These are phyloP conservation scores for Alternaria sp. DNA, from an alignment of 2,329 filamentous ascomycete species.

Conservation along the genomic window DNA sequence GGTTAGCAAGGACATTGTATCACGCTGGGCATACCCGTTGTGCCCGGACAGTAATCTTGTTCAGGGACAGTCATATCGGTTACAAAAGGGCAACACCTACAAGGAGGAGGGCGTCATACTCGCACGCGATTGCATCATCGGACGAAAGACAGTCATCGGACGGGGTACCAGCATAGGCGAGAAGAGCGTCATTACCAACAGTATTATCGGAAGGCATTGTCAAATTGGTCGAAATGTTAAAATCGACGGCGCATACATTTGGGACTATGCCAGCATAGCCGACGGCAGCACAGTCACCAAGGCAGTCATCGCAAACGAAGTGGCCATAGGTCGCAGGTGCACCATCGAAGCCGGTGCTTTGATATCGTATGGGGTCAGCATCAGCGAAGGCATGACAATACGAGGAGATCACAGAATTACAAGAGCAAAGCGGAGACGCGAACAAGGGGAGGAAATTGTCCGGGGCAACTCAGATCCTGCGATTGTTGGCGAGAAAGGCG, in stretches of 20 bases:
- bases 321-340: conserved; percentile 74
- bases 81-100: conserved; percentile 75
- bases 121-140: conserved; percentile 74
- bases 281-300: conserved; percentile 76
- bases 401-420: conserved; percentile 57
- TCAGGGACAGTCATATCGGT: conserved; percentile 77
- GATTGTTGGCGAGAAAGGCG: conserved; percentile 66
- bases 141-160: conserved; percentile 77
- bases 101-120: conserved; percentile 81
- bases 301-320: conserved; percentile 80
- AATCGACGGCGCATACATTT: conserved; percentile 83
- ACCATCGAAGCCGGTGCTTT: conserved; percentile 76
- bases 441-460: conserved; percentile 52
- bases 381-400: conserved; percentile 68
- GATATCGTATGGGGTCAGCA: conserved; percentile 78
- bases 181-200: conserved; percentile 74
- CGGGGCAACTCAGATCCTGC: conserved; percentile 56
- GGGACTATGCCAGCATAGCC: conserved; percentile 82
- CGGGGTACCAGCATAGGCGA: conserved; percentile 78
- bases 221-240: conserved; percentile 85
- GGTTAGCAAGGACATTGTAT: conserved; percentile 85
- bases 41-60: conserved; percentile 89
- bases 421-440: conserved; percentile 56
- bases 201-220: conserved; percentile 84
- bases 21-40: conserved; percentile 87